Base-by-base conservation (phyloP, 2,329 filamentous ascomycete genomes). In the Monilinia fructigena region DNA sequence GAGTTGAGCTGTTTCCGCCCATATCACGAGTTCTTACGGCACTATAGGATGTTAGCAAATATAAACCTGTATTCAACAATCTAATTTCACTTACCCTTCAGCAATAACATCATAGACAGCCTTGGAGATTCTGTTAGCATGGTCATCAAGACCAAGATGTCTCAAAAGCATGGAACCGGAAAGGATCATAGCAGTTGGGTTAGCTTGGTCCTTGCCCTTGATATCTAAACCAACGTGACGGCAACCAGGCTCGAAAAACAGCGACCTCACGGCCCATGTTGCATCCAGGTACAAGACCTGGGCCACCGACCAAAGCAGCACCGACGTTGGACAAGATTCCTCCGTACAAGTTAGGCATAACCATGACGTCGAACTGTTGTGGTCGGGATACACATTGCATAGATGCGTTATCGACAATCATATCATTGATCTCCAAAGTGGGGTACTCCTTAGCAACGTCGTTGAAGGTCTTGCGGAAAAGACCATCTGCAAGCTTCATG, bases 381-480 rank as follows among this genome's bases (percentile, higher is more conserved):
- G 95, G 95, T 73, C 88, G 86, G 73, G 92, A 93, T 74, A 99
- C 95, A 78, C 93, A 96, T 85, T 99, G 95, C 95, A 99, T 99
- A 77, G 92, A 96, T 77, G 95, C 95, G 82, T 99, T 99, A 84
- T 99, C 95, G 81, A 99, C 95, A 80, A 99, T 99, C 94, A 99
- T 97, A 83, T 99, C 95, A 85, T 96, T 96, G 78, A 89, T 90
- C 85, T 97, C 91, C 75, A 99, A 86, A 70, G 92, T 96, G 68
- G 95, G 94, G 84, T 95, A 99, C 80, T 97, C 92, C 84, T 96
- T 91, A 73, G 93, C 91, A 74, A 95, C 89, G 76, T 89, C 86
- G 84, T 96, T 92, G 86, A 98, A 96, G 74, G 95, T 98, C 83
- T 89, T 94, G 80, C 95, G 91, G 92, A 99, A 99, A 67, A 99